Percentiles rank a stretch among this genome's conserved stretches.
Conservation (phyloP, 2,329 filamentous ascomycete species). For the Penicillium sp. region DNA sequence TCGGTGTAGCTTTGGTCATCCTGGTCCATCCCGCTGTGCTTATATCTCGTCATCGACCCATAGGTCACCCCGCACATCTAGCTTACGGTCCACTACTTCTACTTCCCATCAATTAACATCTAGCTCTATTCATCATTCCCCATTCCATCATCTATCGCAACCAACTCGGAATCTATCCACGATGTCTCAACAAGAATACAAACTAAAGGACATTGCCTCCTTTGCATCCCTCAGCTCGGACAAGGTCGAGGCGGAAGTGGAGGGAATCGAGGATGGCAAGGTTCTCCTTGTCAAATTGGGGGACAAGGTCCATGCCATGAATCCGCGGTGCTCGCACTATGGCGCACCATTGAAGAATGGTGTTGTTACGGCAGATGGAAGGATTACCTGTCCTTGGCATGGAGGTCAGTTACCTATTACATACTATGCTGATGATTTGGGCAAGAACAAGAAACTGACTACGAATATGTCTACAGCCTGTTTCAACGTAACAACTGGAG, state of each 20-base stretch:
- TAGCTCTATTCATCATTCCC: background rate
- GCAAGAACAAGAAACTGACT: slow-evolving; percentile 7
- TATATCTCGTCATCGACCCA: slow-evolving; percentile 12
- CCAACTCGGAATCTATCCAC: slow-evolving; percentile 14
- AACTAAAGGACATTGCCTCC: slow-evolving; percentile 70
- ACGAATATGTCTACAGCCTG: slow-evolving; percentile 60
- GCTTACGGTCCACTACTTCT: background rate
- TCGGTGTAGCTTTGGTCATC: slow-evolving; percentile 5
- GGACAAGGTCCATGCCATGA: slow-evolving; percentile 73
- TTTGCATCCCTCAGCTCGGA: slow-evolving; percentile 68
- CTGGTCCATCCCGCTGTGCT: background rate
- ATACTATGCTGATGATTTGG: no score
- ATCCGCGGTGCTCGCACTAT: slow-evolving; percentile 83
- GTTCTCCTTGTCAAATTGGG: slow-evolving; percentile 78
- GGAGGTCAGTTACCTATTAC: slow-evolving; percentile 61
- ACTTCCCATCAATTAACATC: background rate
- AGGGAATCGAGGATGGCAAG: slow-evolving; percentile 81
- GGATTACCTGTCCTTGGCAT: slow-evolving; percentile 93
- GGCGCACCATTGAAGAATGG: slow-evolving; percentile 86
- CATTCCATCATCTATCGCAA: background rate
- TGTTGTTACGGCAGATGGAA: slow-evolving; percentile 73
- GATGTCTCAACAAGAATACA: slow-evolving; percentile 43
- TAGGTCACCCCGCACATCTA: slow-evolving; percentile 3
- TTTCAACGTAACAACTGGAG: slow-evolving; percentile 83
- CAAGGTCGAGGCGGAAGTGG: slow-evolving; percentile 85